Evolutionary conservation across 1,139 yeast species (phyloP), one percentile per base, ranked within the genome.

Genomic region (Geotrichum candidum): DNA sequence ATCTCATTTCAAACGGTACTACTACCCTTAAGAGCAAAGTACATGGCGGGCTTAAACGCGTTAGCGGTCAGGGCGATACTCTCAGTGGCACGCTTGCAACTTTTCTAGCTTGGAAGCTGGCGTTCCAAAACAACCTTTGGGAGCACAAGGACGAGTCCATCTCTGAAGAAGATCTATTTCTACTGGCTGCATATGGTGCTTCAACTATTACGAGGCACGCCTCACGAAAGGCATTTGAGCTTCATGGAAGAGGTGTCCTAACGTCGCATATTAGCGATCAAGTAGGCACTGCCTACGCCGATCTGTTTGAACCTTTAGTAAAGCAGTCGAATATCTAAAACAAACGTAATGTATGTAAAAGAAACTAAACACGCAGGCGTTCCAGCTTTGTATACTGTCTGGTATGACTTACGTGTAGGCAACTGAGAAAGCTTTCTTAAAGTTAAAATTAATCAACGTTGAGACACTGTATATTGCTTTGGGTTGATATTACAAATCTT

Each of bases 51-150:
- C 73, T 75, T 59, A 86, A 87, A 68, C 78, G 96, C 33, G 90
- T 86, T 10, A 92, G 95, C n/a, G 96, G 96, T 0, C 96, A 89
- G 73, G 96, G 96, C 13, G 96, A 89, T 68, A 85, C 95, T 0
- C 72, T 89, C 54, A 81, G 89, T 1, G 96, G 96, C 0, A 77
- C 87, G 23, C 75, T 87, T 29, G 88, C 88, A 6, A 85, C 94
- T 0, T 76, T 89, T 67, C 68, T 85, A 53, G 86, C 88, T 1
- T 85, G 89, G 86, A 74, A 88, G 70, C 74, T 80, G 56, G 84
- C 88, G 22, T 88, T 88, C 68, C 79, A 81, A 63, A 68, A 77
- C 18, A 72, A 75, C 2, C 69, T 84, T 7, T 89, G 96, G 96
- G 78, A 79, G 5, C 75, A 74, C 45, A 41, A 41, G 22, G 70